Evolutionary conservation across 75 land plant species (phyloP), one percentile per base, ranked within the genome.

Genomic region (Cryptomeria japonica): DNA sequence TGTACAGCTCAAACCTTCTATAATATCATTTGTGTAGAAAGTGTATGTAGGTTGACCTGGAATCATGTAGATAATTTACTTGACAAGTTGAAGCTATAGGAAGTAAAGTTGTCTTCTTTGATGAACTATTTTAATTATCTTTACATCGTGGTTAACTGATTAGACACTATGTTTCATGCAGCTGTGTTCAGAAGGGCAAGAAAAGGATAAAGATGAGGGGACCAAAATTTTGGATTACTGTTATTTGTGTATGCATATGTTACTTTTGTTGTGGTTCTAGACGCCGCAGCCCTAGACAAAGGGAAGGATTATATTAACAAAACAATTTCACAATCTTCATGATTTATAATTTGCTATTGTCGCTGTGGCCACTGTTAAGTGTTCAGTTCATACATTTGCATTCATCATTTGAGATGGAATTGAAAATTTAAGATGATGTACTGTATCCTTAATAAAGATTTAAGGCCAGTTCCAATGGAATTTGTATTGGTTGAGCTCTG

Each of bases 241-340:
- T 80, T 80, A 15, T 37, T 41, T 80, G 83, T 44, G 41, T 80
- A 28, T 80, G 83, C 83, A 80, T 80, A 41, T 80, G 83, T n/a
- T 80, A 80, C 46, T 25, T 80, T 42, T 80, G 83, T 80, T 80
- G 83, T 80, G 25, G 47, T 80, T 38, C 83, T 22, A 16, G 83
- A 41, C 83, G 49, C 22, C 83, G n/a, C 25, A 22, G 8, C 1
- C 82, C 47, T 16, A 25, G 83, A 42, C 28, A 41, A 80, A 80
- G 47, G 16, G 83, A 80, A 36, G 83, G 42, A 80, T 44, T 80
- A 19, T 80, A 80, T 3, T 80, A 80, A 80, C 12, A 80, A 28
- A 13, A 80, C 4, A 77, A 37, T 16, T 34, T 77, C 6, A 15
- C 22, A 16, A 15, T 77, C 3, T 15, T 77, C 80, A 77, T 80